Evolutionary conservation across 2,329 filamentous ascomycete genomes (phyloP).

Genomic region (Aspergillus eucalypticola): DNA sequence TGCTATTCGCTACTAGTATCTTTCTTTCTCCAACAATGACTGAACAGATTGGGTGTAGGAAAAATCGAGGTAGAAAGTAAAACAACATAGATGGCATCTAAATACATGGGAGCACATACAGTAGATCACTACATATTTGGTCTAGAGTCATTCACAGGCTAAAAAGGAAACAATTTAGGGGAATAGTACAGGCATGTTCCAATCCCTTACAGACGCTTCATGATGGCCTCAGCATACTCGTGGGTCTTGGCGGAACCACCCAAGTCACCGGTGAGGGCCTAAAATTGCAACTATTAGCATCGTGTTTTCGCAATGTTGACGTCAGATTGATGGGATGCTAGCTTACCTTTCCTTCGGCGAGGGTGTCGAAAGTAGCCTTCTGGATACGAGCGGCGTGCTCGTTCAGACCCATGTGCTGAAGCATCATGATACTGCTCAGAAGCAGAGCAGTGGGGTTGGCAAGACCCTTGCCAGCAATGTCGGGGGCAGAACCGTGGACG

Average conservation of each 20-base stretch:
- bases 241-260: constrained; percentile 94
- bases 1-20: not conserved
- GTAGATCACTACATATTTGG: constrained; percentile 39
- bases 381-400: constrained; percentile 86
- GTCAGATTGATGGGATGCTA: no score
- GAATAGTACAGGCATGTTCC: constrained; percentile 39
- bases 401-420: constrained; percentile 93
- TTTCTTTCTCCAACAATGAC: not conserved
- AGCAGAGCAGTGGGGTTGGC: constrained; percentile 97
- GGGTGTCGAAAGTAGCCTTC: constrained; percentile 89
- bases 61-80: not conserved
- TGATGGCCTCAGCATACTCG: constrained; percentile 93
- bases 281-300: constrained; percentile 20
- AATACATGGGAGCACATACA: constrained; percentile 38
- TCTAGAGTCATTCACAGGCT: constrained; percentile 42
- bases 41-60: not conserved
- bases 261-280: constrained; percentile 87
- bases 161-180: constrained; percentile 33
- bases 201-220: constrained; percentile 58
- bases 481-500: constrained; percentile 94
- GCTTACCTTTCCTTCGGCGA: constrained; percentile 87
- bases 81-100: constrained; percentile 22
- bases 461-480: constrained; percentile 93
- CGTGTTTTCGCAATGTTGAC: not conserved
- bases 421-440: constrained; percentile 98